Evolutionary conservation across 1,284 basidiomycete genomes (phyloP).

Genomic region (Heliocybe sulcata): DNA sequence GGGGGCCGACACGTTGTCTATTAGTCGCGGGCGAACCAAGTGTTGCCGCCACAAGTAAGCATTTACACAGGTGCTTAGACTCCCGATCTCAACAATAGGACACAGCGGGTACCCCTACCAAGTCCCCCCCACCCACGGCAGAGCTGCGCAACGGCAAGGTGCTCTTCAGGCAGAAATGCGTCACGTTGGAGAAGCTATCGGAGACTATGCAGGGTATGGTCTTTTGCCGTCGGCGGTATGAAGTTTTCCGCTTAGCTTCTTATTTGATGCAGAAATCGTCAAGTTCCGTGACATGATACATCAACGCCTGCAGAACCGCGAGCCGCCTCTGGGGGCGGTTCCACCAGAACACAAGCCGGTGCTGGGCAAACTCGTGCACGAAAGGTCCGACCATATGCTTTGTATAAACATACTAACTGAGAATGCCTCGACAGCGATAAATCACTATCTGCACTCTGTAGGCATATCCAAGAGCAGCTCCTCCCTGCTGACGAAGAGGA

Average conservation of each 20-base stretch:
- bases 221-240: neutral
- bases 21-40: too few relatives aligned
- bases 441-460: conserved; percentile 48
- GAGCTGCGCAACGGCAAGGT: conserved; percentile 76
- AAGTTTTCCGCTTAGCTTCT: neutral
- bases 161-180: conserved; percentile 69
- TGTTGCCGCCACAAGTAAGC: too few relatives aligned
- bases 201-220: conserved; percentile 75
- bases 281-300: conserved; percentile 66
- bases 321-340: conserved; percentile 43
- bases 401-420: neutral
- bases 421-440: conserved; percentile 51
- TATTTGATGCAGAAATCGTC: conserved; percentile 50
- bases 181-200: conserved; percentile 70
- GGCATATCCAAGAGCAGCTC: conserved; percentile 57
- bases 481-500: conserved; percentile 50
- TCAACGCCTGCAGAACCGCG: conserved; percentile 34
- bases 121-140: conserved; percentile 25
- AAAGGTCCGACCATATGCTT: conserved; percentile 46
- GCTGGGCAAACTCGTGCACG: conserved; percentile 74
- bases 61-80: too few relatives aligned
- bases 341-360: conserved; percentile 66
- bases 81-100: too few relatives aligned
- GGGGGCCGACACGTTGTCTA: too few relatives aligned
- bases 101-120: neutral